These are phyloP conservation scores for Tetrapisispora phaffii DNA, from an alignment of 805 yeast genomes.

Conservation along the genomic window DNA sequence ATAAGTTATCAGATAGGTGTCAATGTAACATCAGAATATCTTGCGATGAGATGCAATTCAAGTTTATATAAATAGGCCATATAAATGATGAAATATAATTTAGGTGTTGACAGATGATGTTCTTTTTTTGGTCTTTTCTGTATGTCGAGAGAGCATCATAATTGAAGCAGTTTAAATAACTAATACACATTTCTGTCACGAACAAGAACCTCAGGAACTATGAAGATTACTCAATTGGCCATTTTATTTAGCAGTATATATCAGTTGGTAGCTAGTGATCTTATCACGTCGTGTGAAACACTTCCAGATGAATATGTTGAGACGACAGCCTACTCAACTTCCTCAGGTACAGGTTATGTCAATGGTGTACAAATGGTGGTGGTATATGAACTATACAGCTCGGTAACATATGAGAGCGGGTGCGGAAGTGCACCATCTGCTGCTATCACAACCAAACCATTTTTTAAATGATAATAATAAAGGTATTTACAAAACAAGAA, in stretches of 20 bases:
- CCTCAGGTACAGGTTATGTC: slow-evolving; percentile 10
- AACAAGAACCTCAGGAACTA: background rate
- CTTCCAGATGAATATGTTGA: slow-evolving; percentile 18
- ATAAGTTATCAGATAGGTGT: too few relatives aligned
- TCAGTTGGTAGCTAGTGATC: background rate
- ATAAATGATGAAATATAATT: too few relatives aligned
- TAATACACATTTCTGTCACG: background rate
- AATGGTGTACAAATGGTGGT: slow-evolving; percentile 14
- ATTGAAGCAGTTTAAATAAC: too few relatives aligned
- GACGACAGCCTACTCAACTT: slow-evolving; percentile 18
- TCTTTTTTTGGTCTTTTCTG: too few relatives aligned
- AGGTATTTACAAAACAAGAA: too few relatives aligned
- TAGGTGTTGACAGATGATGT: too few relatives aligned
- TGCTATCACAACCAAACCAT: background rate
- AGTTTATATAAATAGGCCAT: too few relatives aligned
- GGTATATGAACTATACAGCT: slow-evolving; percentile 17
- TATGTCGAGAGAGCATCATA: too few relatives aligned
- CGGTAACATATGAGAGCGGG: slow-evolving; percentile 16
- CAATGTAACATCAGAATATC: background rate
- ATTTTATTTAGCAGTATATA: background rate
- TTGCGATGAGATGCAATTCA: background rate
- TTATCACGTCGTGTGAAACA: slow-evolving; percentile 1
- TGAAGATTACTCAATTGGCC: background rate
- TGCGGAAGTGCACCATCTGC: slow-evolving; percentile 9
- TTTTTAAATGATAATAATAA: background rate